These are phyloP conservation scores for Wickerhamiella brachini DNA, from an alignment of 805 yeast genomes.

Conservation along the genomic window DNA sequence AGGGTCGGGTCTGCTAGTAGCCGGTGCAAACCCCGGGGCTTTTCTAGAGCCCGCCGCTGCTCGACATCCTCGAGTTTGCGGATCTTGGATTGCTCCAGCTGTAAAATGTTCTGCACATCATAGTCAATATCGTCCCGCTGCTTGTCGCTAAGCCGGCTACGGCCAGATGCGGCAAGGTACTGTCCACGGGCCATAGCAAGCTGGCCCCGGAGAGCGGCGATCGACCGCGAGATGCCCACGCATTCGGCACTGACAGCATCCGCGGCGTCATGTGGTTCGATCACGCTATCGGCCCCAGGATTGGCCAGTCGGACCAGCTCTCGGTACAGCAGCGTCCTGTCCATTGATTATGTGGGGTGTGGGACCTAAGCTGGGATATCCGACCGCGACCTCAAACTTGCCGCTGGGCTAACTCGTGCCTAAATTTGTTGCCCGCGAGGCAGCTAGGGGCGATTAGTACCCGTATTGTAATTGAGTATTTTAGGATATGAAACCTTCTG, in stretches of 20 bases:
- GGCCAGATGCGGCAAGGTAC: slow-evolving; percentile 21
- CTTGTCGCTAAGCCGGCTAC: slow-evolving; percentile 21
- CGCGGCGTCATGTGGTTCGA: slow-evolving; percentile 1
- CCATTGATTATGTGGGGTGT: slow-evolving; percentile 7
- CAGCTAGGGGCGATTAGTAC: no score
- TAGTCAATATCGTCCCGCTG: slow-evolving; percentile 29
- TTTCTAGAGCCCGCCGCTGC: slow-evolving; percentile 6
- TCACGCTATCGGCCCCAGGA: slow-evolving; percentile 5
- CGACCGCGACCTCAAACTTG: no score
- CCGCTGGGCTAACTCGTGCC: no score
- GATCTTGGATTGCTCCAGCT: slow-evolving; percentile 21
- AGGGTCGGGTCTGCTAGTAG: slow-evolving; percentile 17
- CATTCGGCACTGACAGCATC: slow-evolving; percentile 21
- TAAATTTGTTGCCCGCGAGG: no score
- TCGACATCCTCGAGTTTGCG: slow-evolving; percentile 14
- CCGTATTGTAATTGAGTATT: no score
- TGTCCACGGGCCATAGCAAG: slow-evolving; percentile 19
- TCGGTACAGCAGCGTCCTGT: slow-evolving; percentile 17
- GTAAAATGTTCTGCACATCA: slow-evolving; percentile 25
- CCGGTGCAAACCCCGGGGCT: slow-evolving; percentile 5
- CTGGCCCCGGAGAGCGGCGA: slow-evolving; percentile 14
- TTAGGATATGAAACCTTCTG: no score
- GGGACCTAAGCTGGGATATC: no score
- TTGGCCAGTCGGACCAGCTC: slow-evolving; percentile 17
- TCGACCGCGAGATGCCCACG: slow-evolving; percentile 11